Percentiles rank a stretch among this genome's conserved stretches.
phyloP scores from a whole-genome alignment of 2,329 filamentous ascomycete species.

The Metarhizium humberi region DNA sequence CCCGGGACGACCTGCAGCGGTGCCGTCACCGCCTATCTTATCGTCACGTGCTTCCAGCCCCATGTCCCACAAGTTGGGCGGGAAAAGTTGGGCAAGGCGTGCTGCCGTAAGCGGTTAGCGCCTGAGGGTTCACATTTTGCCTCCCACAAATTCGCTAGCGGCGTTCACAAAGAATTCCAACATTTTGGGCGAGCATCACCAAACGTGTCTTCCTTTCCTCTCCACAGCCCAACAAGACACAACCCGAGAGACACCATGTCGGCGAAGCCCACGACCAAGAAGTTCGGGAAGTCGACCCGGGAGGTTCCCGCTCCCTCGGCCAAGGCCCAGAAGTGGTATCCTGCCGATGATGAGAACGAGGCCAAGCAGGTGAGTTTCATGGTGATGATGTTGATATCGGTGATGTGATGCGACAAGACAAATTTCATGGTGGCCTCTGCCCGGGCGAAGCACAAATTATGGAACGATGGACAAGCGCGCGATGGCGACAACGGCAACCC shows the following conservation, averaged over 20 bases:
- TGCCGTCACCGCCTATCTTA: constrained; percentile 16
- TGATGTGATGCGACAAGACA: constrained; percentile 7
- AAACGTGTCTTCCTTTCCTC: constrained; percentile 26
- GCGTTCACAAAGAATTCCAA: constrained; percentile 32
- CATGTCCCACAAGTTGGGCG: constrained; percentile 16
- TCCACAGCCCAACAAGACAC: constrained; percentile 25
- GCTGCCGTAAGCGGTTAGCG: constrained; percentile 22
- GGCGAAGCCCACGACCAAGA: constrained; percentile 74
- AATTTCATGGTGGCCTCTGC: not conserved
- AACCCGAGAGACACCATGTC: constrained; percentile 57
- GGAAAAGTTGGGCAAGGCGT: constrained; percentile 9
- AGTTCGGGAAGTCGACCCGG: constrained; percentile 95
- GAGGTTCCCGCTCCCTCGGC: constrained; percentile 76
- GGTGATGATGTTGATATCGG: constrained; percentile 12
- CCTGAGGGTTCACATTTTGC: constrained; percentile 34
- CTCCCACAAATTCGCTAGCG: constrained; percentile 34
- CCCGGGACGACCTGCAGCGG: not conserved
- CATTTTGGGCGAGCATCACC: constrained; percentile 30
- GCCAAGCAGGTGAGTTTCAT: constrained; percentile 81
- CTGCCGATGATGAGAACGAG: constrained; percentile 80
- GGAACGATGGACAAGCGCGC: constrained; percentile 4
- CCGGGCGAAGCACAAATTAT: not conserved
- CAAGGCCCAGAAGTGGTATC: constrained; percentile 99
- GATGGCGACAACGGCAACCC: constrained; percentile 1
- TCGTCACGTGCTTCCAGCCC: constrained; percentile 29